These are phyloP conservation scores for Flueggea neowawraea DNA, from an alignment of 441 rosid genomes.

Conservation along the genomic window DNA sequence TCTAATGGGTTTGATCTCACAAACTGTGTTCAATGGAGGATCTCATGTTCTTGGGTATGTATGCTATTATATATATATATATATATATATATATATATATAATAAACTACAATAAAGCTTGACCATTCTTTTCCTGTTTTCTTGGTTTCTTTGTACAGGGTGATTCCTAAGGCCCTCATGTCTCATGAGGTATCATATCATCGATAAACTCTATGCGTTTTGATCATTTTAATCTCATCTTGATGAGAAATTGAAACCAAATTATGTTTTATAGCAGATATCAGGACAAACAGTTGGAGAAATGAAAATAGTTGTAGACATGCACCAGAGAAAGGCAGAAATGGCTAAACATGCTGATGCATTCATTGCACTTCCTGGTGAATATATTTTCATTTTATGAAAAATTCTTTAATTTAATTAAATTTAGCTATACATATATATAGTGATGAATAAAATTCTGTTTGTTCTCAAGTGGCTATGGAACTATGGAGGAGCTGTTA, in stretches of 20 bases:
- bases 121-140: not conserved
- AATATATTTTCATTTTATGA: not conserved
- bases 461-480: constrained; percentile 50
- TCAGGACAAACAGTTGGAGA: constrained; percentile 91
- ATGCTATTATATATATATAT: not conserved
- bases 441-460: not conserved
- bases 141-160: constrained; percentile 21
- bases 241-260: too few species aligned
- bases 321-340: constrained; percentile 97
- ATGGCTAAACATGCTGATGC: constrained; percentile 95
- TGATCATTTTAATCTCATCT: too few species aligned
- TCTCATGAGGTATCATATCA: constrained; percentile 36
- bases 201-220: too few species aligned
- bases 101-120: not conserved
- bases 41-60: constrained; percentile 61
- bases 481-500: constrained; percentile 65
- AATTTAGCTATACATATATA: too few species aligned
- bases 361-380: constrained; percentile 95
- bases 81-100: too few species aligned
- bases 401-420: too few species aligned
- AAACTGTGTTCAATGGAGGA: constrained; percentile 55
- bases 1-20: constrained; percentile 62
- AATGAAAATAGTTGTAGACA: constrained; percentile 79
- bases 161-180: constrained; percentile 57
- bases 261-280: constrained; percentile 37